Percentiles rank a stretch among this genome's conserved stretches.
Evolutionary conservation across 768 basidiomycete genomes (phyloP).

Genomic region (Daedalea quercina): DNA sequence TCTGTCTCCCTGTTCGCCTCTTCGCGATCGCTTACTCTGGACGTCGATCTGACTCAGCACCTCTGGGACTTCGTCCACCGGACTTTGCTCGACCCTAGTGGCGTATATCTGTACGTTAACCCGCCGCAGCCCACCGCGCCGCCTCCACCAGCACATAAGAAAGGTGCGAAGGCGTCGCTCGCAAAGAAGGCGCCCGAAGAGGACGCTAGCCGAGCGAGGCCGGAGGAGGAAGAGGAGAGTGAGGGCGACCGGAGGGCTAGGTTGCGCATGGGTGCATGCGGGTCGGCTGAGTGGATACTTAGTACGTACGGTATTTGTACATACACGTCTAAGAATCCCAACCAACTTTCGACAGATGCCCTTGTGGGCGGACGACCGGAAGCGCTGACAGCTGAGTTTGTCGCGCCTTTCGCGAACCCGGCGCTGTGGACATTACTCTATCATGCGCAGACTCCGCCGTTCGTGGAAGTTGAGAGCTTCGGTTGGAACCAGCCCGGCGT

Average conservation of each 20-base stretch:
- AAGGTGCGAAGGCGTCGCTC: slow-evolving; percentile 26
- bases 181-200: slow-evolving; percentile 31
- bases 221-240: slow-evolving; percentile 60
- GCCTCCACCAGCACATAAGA: slow-evolving; percentile 22
- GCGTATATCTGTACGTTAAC: slow-evolving; percentile 53
- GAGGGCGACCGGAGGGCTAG: slow-evolving; percentile 66
- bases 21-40: slow-evolving; percentile 24
- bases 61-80: slow-evolving; percentile 48
- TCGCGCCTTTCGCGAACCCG: slow-evolving; percentile 41
- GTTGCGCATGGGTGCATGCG: slow-evolving; percentile 61
- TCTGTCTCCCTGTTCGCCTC: slow-evolving; percentile 17
- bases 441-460: slow-evolving; percentile 35
- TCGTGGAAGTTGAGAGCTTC: slow-evolving; percentile 38
- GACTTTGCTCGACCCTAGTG: slow-evolving; percentile 54
- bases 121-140: slow-evolving; percentile 41
- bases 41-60: slow-evolving; percentile 24
- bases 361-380: neutral
- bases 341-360: neutral
- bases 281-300: slow-evolving; percentile 55
- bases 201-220: slow-evolving; percentile 29
- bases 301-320: slow-evolving; percentile 34
- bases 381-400: slow-evolving; percentile 21
- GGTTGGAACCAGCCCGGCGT: slow-evolving; percentile 67
- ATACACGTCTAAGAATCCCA: neutral
- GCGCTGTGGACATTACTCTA: slow-evolving; percentile 56